Percentiles rank a stretch among this genome's conserved stretches.
Conservation (phyloP, 2,329 filamentous ascomycete genomes). For the Botrytis tulipae region DNA sequence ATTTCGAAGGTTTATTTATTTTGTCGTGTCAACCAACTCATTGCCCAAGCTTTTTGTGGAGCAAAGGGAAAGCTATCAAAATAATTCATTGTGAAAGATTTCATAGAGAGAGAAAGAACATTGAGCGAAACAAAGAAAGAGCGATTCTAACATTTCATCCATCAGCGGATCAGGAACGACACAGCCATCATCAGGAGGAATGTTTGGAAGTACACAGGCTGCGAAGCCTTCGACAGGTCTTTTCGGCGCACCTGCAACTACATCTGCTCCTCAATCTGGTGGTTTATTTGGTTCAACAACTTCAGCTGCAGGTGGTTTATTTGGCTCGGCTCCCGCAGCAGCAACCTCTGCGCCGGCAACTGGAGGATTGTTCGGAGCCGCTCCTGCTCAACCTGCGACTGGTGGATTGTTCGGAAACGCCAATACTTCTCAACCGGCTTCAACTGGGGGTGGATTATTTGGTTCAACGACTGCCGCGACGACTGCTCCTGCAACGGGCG, state of each 20-base stretch:
- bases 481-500: conserved; percentile 30
- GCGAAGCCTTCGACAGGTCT: conserved; percentile 35
- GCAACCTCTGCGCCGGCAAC: conserved; percentile 23
- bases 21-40: conserved; percentile 11
- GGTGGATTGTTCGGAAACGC: conserved; percentile 38
- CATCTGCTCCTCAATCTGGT: conserved; percentile 31
- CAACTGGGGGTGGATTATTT: conserved; percentile 36
- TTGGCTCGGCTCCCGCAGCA: conserved; percentile 32
- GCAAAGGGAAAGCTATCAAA: conserved; percentile 21
- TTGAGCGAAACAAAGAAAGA: conserved; percentile 11
- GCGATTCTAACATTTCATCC: conserved; percentile 27
- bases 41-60: conserved; percentile 20
- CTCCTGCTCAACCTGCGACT: conserved; percentile 26
- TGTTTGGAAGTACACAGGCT: conserved; percentile 37
- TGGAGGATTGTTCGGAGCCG: conserved; percentile 29
- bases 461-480: conserved; percentile 27
- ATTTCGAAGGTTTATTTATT: conserved; percentile 6
- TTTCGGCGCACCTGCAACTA: conserved; percentile 36
- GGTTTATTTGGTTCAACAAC: conserved; percentile 30
- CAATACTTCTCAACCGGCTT: conserved; percentile 24
- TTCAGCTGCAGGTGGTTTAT: conserved; percentile 31
- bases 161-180: conserved; percentile 35
- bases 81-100: conserved; percentile 21
- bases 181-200: conserved; percentile 35
- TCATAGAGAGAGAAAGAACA: not conserved